Evolutionary conservation across 1,284 basidiomycete genomes (phyloP).

Genomic region (Melampsora abietis-canadensis): DNA sequence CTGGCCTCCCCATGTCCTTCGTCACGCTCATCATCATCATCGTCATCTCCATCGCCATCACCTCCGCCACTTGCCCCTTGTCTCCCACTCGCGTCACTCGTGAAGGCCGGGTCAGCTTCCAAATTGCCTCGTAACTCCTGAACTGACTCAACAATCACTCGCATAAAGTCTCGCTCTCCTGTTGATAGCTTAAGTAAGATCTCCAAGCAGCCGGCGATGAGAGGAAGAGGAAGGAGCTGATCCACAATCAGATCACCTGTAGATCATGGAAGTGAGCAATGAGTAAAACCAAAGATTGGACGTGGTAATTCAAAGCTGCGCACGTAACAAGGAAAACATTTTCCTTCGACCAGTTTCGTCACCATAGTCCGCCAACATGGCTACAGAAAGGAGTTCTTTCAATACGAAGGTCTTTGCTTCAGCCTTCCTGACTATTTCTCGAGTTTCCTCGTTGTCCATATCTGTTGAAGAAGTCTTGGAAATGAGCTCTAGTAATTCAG

Average conservation of each 20-base stretch:
- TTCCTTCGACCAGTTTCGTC: slow-evolving; percentile 92
- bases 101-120: slow-evolving; percentile 26
- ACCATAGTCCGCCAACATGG: slow-evolving; percentile 80
- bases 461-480: slow-evolving; percentile 56
- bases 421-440: slow-evolving; percentile 61
- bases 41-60: slow-evolving; percentile 46
- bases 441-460: slow-evolving; percentile 57
- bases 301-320: slow-evolving; percentile 53
- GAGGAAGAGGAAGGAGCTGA: slow-evolving; percentile 69
- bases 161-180: slow-evolving; percentile 84
- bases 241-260: slow-evolving; percentile 81
- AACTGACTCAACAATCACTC: slow-evolving; percentile 88
- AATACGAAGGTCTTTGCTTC: slow-evolving; percentile 69
- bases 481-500: slow-evolving; percentile 61
- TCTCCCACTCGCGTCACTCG: slow-evolving; percentile 48
- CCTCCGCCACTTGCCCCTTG: slow-evolving; percentile 57
- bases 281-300: slow-evolving; percentile 22
- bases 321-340: slow-evolving; percentile 80
- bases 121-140: slow-evolving; percentile 70
- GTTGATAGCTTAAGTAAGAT: slow-evolving; percentile 78
- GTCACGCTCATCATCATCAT: slow-evolving; percentile 36
- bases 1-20: slow-evolving; percentile 40
- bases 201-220: slow-evolving; percentile 80
- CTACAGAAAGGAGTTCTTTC: slow-evolving; percentile 74
- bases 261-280: neutral